Conservation (phyloP, 1,139 yeast genomes). For the Magnusiomyces tetraspermus region DNA sequence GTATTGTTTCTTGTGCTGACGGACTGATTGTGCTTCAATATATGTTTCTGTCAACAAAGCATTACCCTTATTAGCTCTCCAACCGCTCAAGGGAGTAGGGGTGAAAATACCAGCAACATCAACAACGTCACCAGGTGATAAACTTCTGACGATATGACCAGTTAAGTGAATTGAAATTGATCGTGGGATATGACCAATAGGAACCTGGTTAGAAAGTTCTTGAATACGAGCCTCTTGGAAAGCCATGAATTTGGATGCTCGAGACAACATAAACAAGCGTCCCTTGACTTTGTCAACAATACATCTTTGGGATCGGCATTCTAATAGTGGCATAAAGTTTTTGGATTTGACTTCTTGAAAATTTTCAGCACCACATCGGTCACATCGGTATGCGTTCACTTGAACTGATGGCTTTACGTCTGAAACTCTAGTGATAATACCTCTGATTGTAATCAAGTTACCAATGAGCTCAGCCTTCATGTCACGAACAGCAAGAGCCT, state of each 20-base stretch:
- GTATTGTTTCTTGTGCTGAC: slow-evolving; percentile 84
- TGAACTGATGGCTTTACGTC: slow-evolving; percentile 90
- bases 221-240: slow-evolving; percentile 94
- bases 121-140: slow-evolving; percentile 92
- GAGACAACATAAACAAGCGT: slow-evolving; percentile 80
- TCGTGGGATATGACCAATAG: slow-evolving; percentile 96
- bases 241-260: slow-evolving; percentile 91
- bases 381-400: slow-evolving; percentile 95
- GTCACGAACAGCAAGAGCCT: slow-evolving; percentile 79
- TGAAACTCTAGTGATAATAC: slow-evolving; percentile 89
- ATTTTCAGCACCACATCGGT: slow-evolving; percentile 91
- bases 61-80: slow-evolving; percentile 63
- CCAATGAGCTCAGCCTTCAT: slow-evolving; percentile 81
- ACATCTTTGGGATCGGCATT: slow-evolving; percentile 81
- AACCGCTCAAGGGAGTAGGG: slow-evolving; percentile 95
- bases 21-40: slow-evolving; percentile 75
- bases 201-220: slow-evolving; percentile 92
- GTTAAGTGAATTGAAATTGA: slow-evolving; percentile 73
- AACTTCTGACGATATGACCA: slow-evolving; percentile 78
- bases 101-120: slow-evolving; percentile 86
- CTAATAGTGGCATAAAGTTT: slow-evolving; percentile 74
- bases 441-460: slow-evolving; percentile 78
- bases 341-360: slow-evolving; percentile 88
- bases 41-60: slow-evolving; percentile 92
- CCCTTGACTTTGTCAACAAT: slow-evolving; percentile 73